A percentile compares a stretch with the other conserved stretches of the same genome.
Conservation (phyloP, 768 basidiomycete genomes). For the Suillus americanus region DNA sequence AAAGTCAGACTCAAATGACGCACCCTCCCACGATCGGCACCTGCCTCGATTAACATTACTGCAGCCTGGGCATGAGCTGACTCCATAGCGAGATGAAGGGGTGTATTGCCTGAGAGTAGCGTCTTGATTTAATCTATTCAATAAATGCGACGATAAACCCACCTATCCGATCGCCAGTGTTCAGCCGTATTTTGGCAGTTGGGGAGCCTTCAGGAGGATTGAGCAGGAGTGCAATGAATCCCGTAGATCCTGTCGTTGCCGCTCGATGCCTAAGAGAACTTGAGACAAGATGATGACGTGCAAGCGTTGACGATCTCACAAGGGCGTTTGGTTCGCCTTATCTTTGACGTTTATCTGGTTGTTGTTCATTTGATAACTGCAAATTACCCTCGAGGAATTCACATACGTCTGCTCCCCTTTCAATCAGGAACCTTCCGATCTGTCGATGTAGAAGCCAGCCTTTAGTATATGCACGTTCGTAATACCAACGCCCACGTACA, state of each 20-base stretch:
- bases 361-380: constrained; percentile 28
- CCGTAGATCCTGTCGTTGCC: constrained; percentile 90
- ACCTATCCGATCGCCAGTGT: constrained; percentile 83
- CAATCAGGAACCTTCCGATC: constrained; percentile 86
- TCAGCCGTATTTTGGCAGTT: constrained; percentile 72
- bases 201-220: constrained; percentile 70
- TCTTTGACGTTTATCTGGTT: constrained; percentile 90
- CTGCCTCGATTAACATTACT: constrained; percentile 88
- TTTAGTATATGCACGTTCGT: constrained; percentile 19
- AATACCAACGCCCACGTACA: constrained; percentile 41
- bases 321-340: constrained; percentile 87
- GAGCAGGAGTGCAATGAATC: constrained; percentile 85
- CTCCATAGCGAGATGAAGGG: constrained; percentile 96
- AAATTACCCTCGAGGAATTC: constrained; percentile 26
- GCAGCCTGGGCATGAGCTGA: constrained; percentile 92
- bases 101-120: constrained; percentile 76
- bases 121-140: neutral
- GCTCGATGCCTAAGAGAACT: constrained; percentile 75
- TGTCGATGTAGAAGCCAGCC: constrained; percentile 37
- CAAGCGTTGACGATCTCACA: constrained; percentile 51
- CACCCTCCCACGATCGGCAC: constrained; percentile 89
- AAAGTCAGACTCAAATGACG: constrained; percentile 28
- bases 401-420: constrained; percentile 89
- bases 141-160: constrained; percentile 15
- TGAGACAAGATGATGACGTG: neutral